A percentile compares a stretch with the other conserved stretches of the same genome.
Evolutionary conservation across 176 grass and related monocot genomes (phyloP).

Genomic region (Panicum miliaceum): DNA sequence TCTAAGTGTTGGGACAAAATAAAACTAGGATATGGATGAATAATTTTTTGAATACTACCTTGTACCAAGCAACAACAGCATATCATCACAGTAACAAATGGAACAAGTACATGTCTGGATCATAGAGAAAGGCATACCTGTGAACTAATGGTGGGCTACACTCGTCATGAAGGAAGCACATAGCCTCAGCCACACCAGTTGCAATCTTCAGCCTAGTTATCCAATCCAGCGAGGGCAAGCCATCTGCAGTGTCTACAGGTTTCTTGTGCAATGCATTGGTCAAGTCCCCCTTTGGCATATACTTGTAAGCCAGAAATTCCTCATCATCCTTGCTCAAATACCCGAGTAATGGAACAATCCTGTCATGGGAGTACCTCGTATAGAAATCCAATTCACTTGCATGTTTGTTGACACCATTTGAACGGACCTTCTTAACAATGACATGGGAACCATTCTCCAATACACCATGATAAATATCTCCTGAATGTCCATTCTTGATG

Average conservation of each 20-base stretch:
- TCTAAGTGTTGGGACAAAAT: background rate
- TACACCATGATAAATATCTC: conserved; percentile 74
- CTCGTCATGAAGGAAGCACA: conserved; percentile 95
- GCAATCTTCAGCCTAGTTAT: conserved; percentile 97
- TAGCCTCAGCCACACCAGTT: conserved; percentile 72
- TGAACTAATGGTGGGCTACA: conserved; percentile 85
- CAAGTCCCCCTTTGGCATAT: conserved; percentile 79
- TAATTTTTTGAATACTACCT: background rate
- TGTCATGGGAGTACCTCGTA: conserved; percentile 41
- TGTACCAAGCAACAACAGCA: conserved; percentile 27
- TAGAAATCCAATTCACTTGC: conserved; percentile 67
- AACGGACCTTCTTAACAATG: conserved; percentile 67
- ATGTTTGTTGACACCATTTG: conserved; percentile 41
- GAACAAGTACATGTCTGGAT: conserved; percentile 20
- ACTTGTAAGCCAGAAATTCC: conserved; percentile 76
- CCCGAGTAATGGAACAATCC: conserved; percentile 75
- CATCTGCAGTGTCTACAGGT: conserved; percentile 49
- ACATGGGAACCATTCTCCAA: conserved; percentile 72
- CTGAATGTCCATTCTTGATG: conserved; percentile 74
- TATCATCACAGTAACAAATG: conserved; percentile 20
- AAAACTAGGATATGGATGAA: background rate
- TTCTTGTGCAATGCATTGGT: conserved; percentile 76
- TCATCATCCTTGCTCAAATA: conserved; percentile 55
- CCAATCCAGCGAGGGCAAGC: conserved; percentile 83
- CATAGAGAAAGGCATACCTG: conserved; percentile 55